These are phyloP conservation scores for Gymnopilus dilepis DNA, from an alignment of 768 basidiomycete species.

Conservation along the genomic window DNA sequence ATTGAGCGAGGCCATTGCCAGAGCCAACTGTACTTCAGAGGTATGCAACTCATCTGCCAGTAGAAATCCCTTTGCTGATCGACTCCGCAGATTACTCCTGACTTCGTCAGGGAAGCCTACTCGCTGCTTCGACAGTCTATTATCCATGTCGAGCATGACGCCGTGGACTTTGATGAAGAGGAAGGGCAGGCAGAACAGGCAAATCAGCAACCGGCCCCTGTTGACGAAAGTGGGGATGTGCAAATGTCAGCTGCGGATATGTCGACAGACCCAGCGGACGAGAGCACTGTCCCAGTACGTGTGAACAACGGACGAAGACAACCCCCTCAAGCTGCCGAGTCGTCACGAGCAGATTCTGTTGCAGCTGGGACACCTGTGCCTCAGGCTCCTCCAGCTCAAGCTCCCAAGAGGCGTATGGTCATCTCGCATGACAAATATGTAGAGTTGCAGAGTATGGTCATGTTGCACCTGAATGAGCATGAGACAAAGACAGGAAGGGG, in stretches of 20 bases:
- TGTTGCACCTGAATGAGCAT: constrained; percentile 77
- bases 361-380: constrained; percentile 38
- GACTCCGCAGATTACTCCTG: constrained; percentile 77
- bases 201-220: constrained; percentile 38
- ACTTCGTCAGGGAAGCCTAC: constrained; percentile 95
- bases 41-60: constrained; percentile 41
- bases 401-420: constrained; percentile 76
- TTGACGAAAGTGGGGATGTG: constrained; percentile 50
- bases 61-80: not conserved
- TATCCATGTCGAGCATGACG: constrained; percentile 99
- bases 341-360: constrained; percentile 43
- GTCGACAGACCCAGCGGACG: constrained; percentile 50
- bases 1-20: constrained; percentile 94
- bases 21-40: constrained; percentile 95
- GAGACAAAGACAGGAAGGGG: constrained; percentile 81
- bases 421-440: constrained; percentile 98
- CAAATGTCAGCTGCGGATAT: constrained; percentile 69
- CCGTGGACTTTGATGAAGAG: constrained; percentile 96
- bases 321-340: constrained; percentile 29
- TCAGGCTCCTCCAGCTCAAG: constrained; percentile 40
- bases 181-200: constrained; percentile 65
- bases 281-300: constrained; percentile 48
- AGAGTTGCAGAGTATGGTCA: constrained; percentile 85
- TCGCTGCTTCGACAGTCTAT: constrained; percentile 94
- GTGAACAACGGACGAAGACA: constrained; percentile 37